Evolutionary conservation across 352 stramenopile genomes (phyloP).

Genomic region (Globisporangium takayamanum): DNA sequence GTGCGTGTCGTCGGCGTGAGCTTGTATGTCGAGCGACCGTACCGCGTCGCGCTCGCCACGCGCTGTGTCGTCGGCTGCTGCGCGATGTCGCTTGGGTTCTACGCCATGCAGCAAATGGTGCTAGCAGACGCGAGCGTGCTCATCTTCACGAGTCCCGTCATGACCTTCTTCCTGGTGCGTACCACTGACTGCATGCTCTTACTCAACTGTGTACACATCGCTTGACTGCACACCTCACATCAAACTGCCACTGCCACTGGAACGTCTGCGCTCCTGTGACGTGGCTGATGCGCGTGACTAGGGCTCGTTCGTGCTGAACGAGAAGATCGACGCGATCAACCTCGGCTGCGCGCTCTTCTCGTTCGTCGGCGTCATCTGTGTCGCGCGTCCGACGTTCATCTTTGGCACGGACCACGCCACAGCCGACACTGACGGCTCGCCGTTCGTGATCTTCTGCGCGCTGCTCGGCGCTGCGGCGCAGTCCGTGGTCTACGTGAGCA

Average conservation of each 20-base stretch:
- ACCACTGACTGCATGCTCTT: background rate
- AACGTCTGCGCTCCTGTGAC: no score
- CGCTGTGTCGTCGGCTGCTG: conserved; percentile 38
- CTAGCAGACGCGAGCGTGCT: conserved; percentile 60
- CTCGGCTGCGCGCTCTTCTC: conserved; percentile 28
- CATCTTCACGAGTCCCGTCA: conserved; percentile 57
- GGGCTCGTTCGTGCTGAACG: conserved; percentile 23
- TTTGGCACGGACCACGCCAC: conserved; percentile 16
- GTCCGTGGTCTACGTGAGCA: conserved; percentile 24
- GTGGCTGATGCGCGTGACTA: conserved; percentile 4
- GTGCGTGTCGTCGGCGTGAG: conserved; percentile 22
- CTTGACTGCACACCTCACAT: no score
- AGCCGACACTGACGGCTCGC: conserved; percentile 16
- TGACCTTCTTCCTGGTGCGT: conserved; percentile 51
- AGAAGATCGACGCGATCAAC: conserved; percentile 27
- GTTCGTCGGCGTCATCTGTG: conserved; percentile 30
- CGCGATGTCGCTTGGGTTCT: conserved; percentile 40
- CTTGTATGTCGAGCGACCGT: conserved; percentile 30
- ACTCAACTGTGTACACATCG: no score
- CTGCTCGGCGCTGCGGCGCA: conserved; percentile 20
- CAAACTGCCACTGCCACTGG: no score
- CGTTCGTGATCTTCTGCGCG: conserved; percentile 20
- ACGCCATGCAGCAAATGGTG: conserved; percentile 49
- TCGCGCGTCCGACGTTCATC: conserved; percentile 25
- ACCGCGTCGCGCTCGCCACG: conserved; percentile 26